Conservation (phyloP, 306 rosid species). For the Quercus berberidifolia region DNA sequence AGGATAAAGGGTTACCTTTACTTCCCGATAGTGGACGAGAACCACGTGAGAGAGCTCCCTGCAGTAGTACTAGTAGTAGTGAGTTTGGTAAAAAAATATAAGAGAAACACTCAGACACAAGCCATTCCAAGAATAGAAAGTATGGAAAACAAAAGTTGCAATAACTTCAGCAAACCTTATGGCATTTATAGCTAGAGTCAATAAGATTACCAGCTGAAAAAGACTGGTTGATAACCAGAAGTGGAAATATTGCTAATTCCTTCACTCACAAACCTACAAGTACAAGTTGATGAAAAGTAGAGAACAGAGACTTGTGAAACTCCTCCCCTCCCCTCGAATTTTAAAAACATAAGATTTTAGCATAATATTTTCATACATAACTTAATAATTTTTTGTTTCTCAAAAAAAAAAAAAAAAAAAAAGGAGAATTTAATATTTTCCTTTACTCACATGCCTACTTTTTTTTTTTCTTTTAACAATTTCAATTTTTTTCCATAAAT, state of each 20-base stretch:
- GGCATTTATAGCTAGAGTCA: background rate
- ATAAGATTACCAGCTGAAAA: background rate
- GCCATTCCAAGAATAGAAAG: conserved; percentile 1
- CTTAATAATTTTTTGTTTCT: too few relatives aligned
- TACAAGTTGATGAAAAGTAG: background rate
- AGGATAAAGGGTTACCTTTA: conserved; percentile 43
- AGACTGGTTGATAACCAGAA: background rate
- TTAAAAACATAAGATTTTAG: background rate
- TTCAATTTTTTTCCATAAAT: too few relatives aligned
- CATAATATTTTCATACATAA: too few relatives aligned
- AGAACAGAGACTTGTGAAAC: too few relatives aligned
- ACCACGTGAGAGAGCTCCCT: conserved; percentile 87
- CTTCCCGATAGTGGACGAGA: conserved; percentile 78
- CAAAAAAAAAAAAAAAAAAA: too few relatives aligned
- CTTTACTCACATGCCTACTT: too few relatives aligned
- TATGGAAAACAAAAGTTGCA: conserved; percentile 12
- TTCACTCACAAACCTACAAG: background rate
- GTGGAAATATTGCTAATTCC: background rate
- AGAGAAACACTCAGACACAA: background rate
- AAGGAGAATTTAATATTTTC: too few relatives aligned
- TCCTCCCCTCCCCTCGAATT: too few relatives aligned
- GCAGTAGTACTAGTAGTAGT: conserved; percentile 18
- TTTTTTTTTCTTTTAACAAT: too few relatives aligned
- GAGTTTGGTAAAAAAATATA: conserved; percentile 21
- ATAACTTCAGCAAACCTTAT: conserved; percentile 13